phyloP scores from a whole-genome alignment of 2,329 filamentous ascomycete species.

The Aspergillus versicolor region DNA sequence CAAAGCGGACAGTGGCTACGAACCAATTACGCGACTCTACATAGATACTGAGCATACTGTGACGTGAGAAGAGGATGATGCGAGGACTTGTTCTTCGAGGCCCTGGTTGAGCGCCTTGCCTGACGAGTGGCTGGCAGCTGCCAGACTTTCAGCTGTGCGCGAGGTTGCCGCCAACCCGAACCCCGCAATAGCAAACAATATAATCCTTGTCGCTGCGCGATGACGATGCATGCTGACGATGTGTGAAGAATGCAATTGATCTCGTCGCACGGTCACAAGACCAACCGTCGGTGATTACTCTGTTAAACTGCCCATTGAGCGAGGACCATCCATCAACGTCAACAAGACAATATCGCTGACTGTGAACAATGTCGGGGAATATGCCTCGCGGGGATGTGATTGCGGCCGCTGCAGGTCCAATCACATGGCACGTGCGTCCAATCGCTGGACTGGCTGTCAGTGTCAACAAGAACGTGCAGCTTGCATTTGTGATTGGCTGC shows the following conservation, averaged over 20 bases:
- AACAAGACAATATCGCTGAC: neutral
- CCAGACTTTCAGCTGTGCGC: neutral
- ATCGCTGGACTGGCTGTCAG: neutral
- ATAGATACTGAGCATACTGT: too few relatives aligned
- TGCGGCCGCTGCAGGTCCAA: neutral
- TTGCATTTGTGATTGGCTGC: neutral
- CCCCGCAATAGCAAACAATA: neutral
- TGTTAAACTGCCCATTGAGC: neutral
- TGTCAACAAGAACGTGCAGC: conserved; percentile 7
- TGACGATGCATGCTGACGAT: neutral
- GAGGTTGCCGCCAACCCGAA: neutral
- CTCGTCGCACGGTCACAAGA: neutral
- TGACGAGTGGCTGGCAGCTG: neutral
- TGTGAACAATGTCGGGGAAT: neutral
- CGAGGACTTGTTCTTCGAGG: too few relatives aligned
- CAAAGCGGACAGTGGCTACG: too few relatives aligned
- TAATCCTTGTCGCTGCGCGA: neutral
- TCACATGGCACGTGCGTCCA: conserved; percentile 10
- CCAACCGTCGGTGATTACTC: neutral
- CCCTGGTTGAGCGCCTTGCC: neutral
- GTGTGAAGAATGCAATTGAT: neutral
- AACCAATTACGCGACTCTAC: too few relatives aligned
- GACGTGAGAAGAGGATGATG: too few relatives aligned
- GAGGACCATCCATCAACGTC: neutral
- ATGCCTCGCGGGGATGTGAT: neutral